Base-by-base conservation (phyloP, 805 yeast species). In the Candida suzukii region DNA sequence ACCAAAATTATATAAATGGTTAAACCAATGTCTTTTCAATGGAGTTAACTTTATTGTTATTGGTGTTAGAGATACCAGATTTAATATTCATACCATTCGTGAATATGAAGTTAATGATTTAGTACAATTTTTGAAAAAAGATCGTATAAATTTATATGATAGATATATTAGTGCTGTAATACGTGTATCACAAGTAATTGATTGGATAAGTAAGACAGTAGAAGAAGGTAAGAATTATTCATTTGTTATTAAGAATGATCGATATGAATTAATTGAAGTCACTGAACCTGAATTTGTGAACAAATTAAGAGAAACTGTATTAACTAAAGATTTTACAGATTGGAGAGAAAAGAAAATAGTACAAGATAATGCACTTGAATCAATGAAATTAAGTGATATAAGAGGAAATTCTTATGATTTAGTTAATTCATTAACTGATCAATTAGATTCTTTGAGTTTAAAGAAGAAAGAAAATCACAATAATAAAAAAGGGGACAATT, bases 291-390 rank as follows among this genome's bases (percentile, higher is more conserved):
- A 10, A 19, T 4, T 4, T 4, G 38, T 20, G 3, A 12, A 14
- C 4, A 19, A 16, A 11, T 26, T 26, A 7, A 27, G 22, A 26
- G n/a, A 37, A 4, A 37, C 4, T n/a, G 22, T 18, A 9, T 19
- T 37, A 10, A 37, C 26, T 17, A 19, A 19, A 14, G 39, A 37
- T 9, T 37, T 37, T 16, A 27, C 3, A 37, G 26, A 29, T 14
- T 37, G 39, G 39, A 37, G 39, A 26, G 39, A 37, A 14, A 39
- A 37, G 25, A 41, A 6, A 11, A 6, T 27, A 12, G 7, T 27
- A 5, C 30, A 10, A 14, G 16, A 24, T 11, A 24, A 24, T n/a
- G n/a, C n/a, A n/a, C n/a, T n/a, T n/a, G n/a, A n/a, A n/a, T n/a
- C n/a, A n/a, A n/a, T n/a, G n/a, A n/a, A n/a, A n/a, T n/a, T n/a